Evolutionary conservation across 108 stramenopile species (phyloP).

Genomic region (Pseudonitzschia multistriata): DNA sequence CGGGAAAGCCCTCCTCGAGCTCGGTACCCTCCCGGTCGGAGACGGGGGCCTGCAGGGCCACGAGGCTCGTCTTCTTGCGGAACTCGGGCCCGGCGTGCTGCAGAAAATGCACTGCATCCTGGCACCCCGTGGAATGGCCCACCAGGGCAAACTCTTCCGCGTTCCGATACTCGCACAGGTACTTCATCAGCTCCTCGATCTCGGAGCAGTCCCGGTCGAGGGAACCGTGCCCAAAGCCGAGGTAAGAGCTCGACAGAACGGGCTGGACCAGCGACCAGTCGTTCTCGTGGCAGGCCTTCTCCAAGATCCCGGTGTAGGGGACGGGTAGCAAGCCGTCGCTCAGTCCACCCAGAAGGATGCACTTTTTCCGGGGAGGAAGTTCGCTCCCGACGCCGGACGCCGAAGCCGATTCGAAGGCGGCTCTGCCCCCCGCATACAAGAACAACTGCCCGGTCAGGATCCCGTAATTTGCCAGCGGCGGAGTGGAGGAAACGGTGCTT

Average conservation of each 20-base stretch:
- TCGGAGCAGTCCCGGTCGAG: conserved; percentile 66
- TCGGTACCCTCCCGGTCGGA: conserved; percentile 81
- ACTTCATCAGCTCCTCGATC: conserved; percentile 52
- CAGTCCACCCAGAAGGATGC: conserved; percentile 79
- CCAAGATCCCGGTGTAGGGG: conserved; percentile 66
- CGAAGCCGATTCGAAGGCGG: conserved; percentile 60
- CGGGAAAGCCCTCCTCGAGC: conserved; percentile 7
- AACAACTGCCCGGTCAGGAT: conserved; percentile 66
- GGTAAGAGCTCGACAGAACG: conserved; percentile 60
- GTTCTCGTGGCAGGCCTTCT: conserved; percentile 43
- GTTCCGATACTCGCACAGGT: conserved; percentile 52
- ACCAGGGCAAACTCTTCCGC: conserved; percentile 71
- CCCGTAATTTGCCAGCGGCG: conserved; percentile 61
- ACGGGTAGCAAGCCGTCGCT: conserved; percentile 75
- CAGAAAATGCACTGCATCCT: conserved; percentile 85
- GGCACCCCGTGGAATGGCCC: conserved; percentile 94
- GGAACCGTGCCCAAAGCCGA: conserved; percentile 80
- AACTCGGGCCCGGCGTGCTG: conserved; percentile 36
- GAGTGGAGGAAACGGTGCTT: neutral
- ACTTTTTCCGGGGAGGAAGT: conserved; percentile 43
- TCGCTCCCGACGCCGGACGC: neutral
- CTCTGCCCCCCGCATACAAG: conserved; percentile 60
- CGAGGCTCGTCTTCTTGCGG: conserved; percentile 30
- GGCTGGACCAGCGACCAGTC: conserved; percentile 84
- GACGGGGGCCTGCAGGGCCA: conserved; percentile 92